Evolutionary conservation across 768 basidiomycete species (phyloP).

Genomic region (Gelatoporia subvermispora): DNA sequence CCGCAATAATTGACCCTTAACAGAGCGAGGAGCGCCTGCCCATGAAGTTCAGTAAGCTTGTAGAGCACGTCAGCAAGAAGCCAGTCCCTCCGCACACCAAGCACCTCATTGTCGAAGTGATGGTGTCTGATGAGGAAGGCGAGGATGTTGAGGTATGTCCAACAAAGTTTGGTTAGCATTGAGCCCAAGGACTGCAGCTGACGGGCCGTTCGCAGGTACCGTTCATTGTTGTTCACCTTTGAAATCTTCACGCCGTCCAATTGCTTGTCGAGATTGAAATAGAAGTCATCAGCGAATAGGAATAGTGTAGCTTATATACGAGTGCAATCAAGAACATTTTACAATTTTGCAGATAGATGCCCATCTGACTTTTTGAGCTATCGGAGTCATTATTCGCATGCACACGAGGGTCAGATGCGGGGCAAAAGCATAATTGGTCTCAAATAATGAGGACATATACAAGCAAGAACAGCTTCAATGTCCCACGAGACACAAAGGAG

Average conservation of each 20-base stretch:
- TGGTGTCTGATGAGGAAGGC: slow-evolving; percentile 87
- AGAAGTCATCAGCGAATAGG: slow-evolving; percentile 5
- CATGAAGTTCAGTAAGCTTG: slow-evolving; percentile 88
- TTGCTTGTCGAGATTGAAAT: too few relatives aligned
- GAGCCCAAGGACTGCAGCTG: too few relatives aligned
- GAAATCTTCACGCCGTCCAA: neutral
- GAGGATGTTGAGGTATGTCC: slow-evolving; percentile 87
- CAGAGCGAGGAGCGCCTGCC: slow-evolving; percentile 84
- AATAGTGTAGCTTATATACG: slow-evolving; percentile 6
- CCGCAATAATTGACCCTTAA: slow-evolving; percentile 2
- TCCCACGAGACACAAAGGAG: slow-evolving; percentile 9
- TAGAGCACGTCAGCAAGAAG: slow-evolving; percentile 94
- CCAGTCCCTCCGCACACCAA: slow-evolving; percentile 78
- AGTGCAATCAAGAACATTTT: slow-evolving; percentile 1
- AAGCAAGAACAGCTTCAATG: slow-evolving; percentile 12
- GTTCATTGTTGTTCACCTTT: slow-evolving; percentile 74
- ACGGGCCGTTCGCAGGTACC: slow-evolving; percentile 51
- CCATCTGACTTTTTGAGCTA: too few relatives aligned
- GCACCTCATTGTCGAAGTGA: slow-evolving; percentile 88
- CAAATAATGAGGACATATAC: slow-evolving; percentile 9
- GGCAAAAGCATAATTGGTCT: slow-evolving; percentile 8
- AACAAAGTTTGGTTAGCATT: neutral
- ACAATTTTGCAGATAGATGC: slow-evolving; percentile 13
- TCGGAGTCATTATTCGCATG: neutral
- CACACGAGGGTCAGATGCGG: neutral